Evolutionary conservation across 2,329 filamentous ascomycete species (phyloP), one percentile per base, ranked within the genome.

Genomic region (Phaeosphaeriaceae sp.): DNA sequence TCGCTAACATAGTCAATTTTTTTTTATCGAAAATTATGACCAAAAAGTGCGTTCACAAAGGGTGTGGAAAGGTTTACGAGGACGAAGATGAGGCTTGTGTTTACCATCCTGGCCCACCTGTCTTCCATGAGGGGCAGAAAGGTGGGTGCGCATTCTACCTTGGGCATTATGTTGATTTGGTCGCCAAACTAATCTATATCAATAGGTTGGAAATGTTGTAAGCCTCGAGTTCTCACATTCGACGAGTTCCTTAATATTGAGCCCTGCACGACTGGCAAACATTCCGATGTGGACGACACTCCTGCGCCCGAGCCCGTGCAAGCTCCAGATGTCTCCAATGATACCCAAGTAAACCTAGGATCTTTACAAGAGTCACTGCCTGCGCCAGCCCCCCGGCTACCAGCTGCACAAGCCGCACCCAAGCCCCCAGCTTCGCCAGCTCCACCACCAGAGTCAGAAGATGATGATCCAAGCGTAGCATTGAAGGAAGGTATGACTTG

Each of bases 151-250:
- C 42, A 50, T 18, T 16, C 7, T n/a, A n/a, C n/a, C n/a, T 36
- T 34, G 9, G 15, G 42, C 37, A 50, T 17, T 40, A n/a, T 35
- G 15, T 21, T 42, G 23, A 26, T 5, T 12, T 5, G 12, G n/a
- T 20, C 5, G 26, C 44, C 41, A 39, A 49, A 35, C 54, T 58
- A 29, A 63, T 42, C 12, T 23, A 4, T 13, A 4, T 15, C n/a
- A 17, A 16, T 67, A 97, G 93, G 94, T 70, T 97, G 94, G 93
- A 95, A 96, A 79, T 99, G 94, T 81, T 99, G 94, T 84, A 97
- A 97, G 78, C 88, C 92, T 48, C 89, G 94, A 68, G 92, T 97
- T 65, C 81, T 99, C 65, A 97, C 92, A 51, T 99, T 99, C 73
- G 94, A 99, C 77, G 94, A 99, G 77, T 99, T 99, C 81, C 90